These are phyloP conservation scores for Aspergillus sojae DNA, from an alignment of 2,329 filamentous ascomycete genomes.

Conservation along the genomic window DNA sequence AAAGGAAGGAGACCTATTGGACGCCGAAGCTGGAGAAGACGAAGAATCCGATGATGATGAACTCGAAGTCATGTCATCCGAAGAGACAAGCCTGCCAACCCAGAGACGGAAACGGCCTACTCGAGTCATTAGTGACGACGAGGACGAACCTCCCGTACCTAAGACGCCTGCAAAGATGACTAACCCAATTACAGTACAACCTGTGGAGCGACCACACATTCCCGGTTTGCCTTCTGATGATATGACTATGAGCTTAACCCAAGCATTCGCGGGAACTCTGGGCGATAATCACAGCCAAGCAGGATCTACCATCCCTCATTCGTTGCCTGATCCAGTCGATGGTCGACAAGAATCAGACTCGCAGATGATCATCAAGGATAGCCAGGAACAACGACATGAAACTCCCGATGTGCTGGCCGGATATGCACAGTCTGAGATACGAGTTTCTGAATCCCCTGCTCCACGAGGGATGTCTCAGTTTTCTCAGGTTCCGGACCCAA, in stretches of 20 bases:
- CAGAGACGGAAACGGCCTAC: constrained; percentile 53
- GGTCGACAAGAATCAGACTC: constrained; percentile 64
- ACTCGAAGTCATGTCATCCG: constrained; percentile 37
- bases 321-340: constrained; percentile 58
- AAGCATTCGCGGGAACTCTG: constrained; percentile 90
- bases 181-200: constrained; percentile 26
- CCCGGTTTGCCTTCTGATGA: constrained; percentile 62
- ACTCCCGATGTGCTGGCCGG: constrained; percentile 48
- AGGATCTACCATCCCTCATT: constrained; percentile 52
- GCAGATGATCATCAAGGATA: constrained; percentile 62
- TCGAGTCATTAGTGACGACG: constrained; percentile 69
- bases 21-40: constrained; percentile 44
- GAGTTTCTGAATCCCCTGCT: constrained; percentile 41
- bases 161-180: constrained; percentile 38
- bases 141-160: constrained; percentile 50
- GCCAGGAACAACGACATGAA: constrained; percentile 51
- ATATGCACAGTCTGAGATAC: constrained; percentile 36
- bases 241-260: constrained; percentile 70
- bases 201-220: constrained; percentile 58
- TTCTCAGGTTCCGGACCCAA: constrained; percentile 72
- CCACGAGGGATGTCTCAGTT: constrained; percentile 58
- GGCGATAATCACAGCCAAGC: constrained; percentile 59
- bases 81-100: constrained; percentile 51
- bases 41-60: constrained; percentile 42
- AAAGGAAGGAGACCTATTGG: constrained; percentile 26